Evolutionary conservation across 139 green algal genomes (phyloP), one percentile per base, ranked within the genome.

Genomic region (Dunaliella sp.): DNA sequence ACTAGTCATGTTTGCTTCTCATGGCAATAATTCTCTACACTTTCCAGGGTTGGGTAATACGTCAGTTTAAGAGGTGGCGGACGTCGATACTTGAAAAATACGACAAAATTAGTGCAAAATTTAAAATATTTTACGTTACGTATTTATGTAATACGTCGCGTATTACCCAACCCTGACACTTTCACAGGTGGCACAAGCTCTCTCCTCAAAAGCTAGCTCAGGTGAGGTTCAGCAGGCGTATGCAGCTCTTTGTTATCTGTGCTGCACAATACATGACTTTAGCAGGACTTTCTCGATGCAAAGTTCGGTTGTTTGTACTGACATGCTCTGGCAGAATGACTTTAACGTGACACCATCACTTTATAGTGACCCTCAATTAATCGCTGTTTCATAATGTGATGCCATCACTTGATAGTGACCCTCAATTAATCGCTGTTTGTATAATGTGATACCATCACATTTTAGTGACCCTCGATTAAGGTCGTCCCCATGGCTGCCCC

Each of bases 151-250:
- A n/a, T n/a, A n/a, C n/a, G n/a, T n/a, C n/a, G n/a, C n/a, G n/a
- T n/a, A n/a, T n/a, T n/a, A n/a, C n/a, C n/a, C n/a, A n/a, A n/a
- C n/a, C n/a, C n/a, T n/a, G n/a, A n/a, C n/a, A n/a, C n/a, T n/a
- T n/a, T n/a, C n/a, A n/a, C 48, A 65, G 48, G 48, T 96, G 94
- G 94, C 86, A 97, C 83, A 89, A 89, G 81, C 91, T 97, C 1
- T 88, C 57, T 32, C 86, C 88, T 3, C 80, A 91, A 76, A 91
- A 91, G 84, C 86, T 91, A 35, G 65, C 35, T 2, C 87, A 90
- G 87, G 80, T 84, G 26, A 38, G 80, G 2, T 72, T 75, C 24
- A n/a, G n/a, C 48, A 65, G 48, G 7, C 48, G 3, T 36, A 79
- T 12, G 21, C 28, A 16, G 73, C 28, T 79, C 30, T 33, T 32